Base-by-base conservation (phyloP, 768 basidiomycete genomes). In the Mycena vitilis region DNA sequence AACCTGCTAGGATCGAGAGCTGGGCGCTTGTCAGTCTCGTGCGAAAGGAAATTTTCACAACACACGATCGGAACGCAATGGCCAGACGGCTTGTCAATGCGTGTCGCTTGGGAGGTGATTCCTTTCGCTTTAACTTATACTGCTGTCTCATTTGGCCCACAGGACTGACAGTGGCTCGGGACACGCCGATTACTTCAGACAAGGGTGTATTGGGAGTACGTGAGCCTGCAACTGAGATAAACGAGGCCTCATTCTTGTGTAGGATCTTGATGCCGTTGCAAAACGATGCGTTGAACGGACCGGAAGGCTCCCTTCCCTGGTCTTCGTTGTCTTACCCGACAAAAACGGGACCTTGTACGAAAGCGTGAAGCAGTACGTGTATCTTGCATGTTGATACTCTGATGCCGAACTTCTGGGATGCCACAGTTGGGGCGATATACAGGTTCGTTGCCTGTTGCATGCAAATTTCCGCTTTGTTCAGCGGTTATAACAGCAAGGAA, bases 341-440 rank as follows among this genome's bases (percentile, higher is more conserved):
- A 85, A 85, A 2, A 89, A 87, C 38, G 90, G 93, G 56, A 86
- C 92, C 11, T 30, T 12, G 23, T 95, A 95, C 71, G 88, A 84
- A 1, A 87, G 88, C 18, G 85, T 94, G 16, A 95, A 95, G 78
- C 89, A 92, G 93, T 94, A 74, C 70, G 89, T 84, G 82, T 86
- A 18, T 60, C 0, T 20, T 49, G 20, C n/a, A 49, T 22, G n/a
- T n/a, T 10, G 2, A 22, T 63, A 37, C 56, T 38, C 20, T 53
- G 18, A 8, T 20, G 7, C 11, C 11, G 11, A 45, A 45, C 48
- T 40, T 40, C 8, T 13, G 13, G 13, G 38, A n/a, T 49, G 4
- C n/a, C 18, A 15, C 60, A 94, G 92, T 71, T 93, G 92, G 63
- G 92, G 93, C 10, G 92, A 94, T 73, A 81, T 91, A 44, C 76